A percentile compares a stretch with the other conserved stretches of the same genome.
Evolutionary conservation across 2,329 filamentous ascomycete genomes (phyloP).

Genomic region (Botrytis tulipae): DNA sequence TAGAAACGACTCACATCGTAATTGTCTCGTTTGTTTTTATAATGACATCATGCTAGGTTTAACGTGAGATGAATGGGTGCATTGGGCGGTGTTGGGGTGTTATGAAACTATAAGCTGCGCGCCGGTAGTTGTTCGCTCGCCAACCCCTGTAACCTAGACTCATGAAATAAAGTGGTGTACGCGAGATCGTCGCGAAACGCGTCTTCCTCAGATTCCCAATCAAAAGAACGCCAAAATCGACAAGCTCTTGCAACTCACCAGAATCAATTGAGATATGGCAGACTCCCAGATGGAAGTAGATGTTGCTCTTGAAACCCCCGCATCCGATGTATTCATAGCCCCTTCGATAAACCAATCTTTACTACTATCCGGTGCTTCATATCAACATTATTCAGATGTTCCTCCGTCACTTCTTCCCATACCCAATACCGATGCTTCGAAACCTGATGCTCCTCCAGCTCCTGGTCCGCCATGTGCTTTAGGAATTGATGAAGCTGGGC

Average conservation of each 20-base stretch:
- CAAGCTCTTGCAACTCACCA: not conserved
- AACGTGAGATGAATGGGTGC: not conserved
- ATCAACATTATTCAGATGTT: conserved; percentile 68
- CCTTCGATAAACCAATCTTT: conserved; percentile 61
- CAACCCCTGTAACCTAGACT: not conserved
- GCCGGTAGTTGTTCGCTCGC: conserved; percentile 3
- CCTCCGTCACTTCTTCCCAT: conserved; percentile 56
- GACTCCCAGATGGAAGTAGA: conserved; percentile 38
- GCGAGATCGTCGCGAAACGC: conserved; percentile 18
- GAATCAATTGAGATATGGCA: conserved; percentile 37
- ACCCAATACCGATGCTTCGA: conserved; percentile 23
- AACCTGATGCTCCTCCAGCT: conserved; percentile 30
- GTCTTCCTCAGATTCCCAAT: conserved; percentile 8
- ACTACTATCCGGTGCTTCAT: conserved; percentile 65
- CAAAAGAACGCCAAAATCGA: not conserved
- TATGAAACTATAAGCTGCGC: not conserved
- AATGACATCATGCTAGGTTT: not conserved
- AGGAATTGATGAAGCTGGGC: conserved; percentile 90
- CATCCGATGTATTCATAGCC: conserved; percentile 55
- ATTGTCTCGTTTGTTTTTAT: not conserved
- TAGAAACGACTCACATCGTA: not conserved
- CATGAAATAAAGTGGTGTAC: conserved; percentile 9
- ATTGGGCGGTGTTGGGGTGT: not conserved
- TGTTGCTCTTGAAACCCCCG: conserved; percentile 39
- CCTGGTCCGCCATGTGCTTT: conserved; percentile 65